Percentiles rank a stretch among this genome's conserved stretches.
Conservation (phyloP, 768 basidiomycete genomes). For the Favolaschia claudopus region DNA sequence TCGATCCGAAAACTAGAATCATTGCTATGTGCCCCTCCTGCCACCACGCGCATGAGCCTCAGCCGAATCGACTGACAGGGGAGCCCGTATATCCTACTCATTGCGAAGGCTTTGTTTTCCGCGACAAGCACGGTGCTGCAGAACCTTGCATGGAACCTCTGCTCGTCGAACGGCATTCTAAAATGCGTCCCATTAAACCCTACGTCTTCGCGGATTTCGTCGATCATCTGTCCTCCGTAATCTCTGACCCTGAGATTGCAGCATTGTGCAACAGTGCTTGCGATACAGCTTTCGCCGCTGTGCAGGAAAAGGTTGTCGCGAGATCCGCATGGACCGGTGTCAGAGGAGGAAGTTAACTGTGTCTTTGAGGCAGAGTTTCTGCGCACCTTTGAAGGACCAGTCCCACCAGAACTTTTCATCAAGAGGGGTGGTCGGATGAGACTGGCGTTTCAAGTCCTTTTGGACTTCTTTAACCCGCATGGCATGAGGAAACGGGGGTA, state of each 20-base stretch:
- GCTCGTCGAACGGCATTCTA: slow-evolving; percentile 20
- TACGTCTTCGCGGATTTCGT: slow-evolving; percentile 26
- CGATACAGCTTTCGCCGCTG: slow-evolving; percentile 23
- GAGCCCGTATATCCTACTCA: slow-evolving; percentile 21
- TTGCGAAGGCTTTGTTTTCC: slow-evolving; percentile 18
- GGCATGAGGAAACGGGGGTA: slow-evolving; percentile 28
- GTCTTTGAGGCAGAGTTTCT: slow-evolving; percentile 38
- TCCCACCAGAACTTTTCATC: slow-evolving; percentile 28
- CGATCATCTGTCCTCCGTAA: slow-evolving; percentile 29
- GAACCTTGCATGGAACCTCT: slow-evolving; percentile 12
- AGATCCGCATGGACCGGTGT: slow-evolving; percentile 3
- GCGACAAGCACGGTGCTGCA: slow-evolving; percentile 14
- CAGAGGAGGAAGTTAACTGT: slow-evolving; percentile 19
- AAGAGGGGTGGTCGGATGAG: slow-evolving; percentile 26
- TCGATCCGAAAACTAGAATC: slow-evolving; percentile 23
- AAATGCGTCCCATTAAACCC: slow-evolving; percentile 29
- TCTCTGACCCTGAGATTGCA: slow-evolving; percentile 26
- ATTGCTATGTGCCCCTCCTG: slow-evolving; percentile 19
- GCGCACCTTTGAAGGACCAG: slow-evolving; percentile 35
- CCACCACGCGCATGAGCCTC: slow-evolving; percentile 20
- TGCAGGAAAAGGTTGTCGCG: slow-evolving; percentile 1
- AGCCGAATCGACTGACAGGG: slow-evolving; percentile 15
- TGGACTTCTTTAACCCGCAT: slow-evolving; percentile 40
- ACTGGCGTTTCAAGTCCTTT: slow-evolving; percentile 31
- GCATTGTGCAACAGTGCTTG: slow-evolving; percentile 24